These are phyloP conservation scores for Anastatica hierochuntica DNA, from an alignment of 345 rosid species.

Conservation along the genomic window DNA sequence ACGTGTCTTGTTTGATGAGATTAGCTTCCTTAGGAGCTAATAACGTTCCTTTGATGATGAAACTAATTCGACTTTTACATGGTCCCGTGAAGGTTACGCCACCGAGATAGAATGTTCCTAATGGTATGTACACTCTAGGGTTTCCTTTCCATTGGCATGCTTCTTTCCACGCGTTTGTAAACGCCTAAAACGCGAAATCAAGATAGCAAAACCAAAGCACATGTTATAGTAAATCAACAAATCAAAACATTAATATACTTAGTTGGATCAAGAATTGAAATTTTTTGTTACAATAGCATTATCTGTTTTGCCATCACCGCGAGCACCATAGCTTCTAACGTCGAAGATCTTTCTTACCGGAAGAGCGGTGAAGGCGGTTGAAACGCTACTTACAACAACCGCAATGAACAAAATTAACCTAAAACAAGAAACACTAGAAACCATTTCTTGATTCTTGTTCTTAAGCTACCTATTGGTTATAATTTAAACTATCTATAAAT, in stretches of 20 bases:
- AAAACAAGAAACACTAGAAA: neutral
- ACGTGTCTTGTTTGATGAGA: conserved; percentile 14
- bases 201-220: neutral
- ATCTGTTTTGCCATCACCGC: conserved; percentile 27
- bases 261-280: neutral
- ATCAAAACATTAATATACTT: neutral
- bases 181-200: conserved; percentile 10
- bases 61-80: conserved; percentile 15
- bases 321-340: conserved; percentile 24
- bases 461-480: neutral
- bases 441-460: conserved; percentile 8
- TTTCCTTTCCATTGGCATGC: conserved; percentile 17
- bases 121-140: conserved; percentile 18
- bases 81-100: conserved; percentile 20
- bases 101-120: conserved; percentile 17
- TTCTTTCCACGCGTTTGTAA: conserved; percentile 23
- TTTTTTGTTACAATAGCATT: conserved; percentile 13
- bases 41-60: conserved; percentile 24
- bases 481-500: neutral
- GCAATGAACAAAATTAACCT: conserved; percentile 1
- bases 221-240: neutral
- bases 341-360: conserved; percentile 7
- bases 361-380: neutral
- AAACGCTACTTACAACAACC: neutral
- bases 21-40: conserved; percentile 22